Evolutionary conservation across 805 yeast genomes (phyloP).

Genomic region (Cyberlindnera mrakii): DNA sequence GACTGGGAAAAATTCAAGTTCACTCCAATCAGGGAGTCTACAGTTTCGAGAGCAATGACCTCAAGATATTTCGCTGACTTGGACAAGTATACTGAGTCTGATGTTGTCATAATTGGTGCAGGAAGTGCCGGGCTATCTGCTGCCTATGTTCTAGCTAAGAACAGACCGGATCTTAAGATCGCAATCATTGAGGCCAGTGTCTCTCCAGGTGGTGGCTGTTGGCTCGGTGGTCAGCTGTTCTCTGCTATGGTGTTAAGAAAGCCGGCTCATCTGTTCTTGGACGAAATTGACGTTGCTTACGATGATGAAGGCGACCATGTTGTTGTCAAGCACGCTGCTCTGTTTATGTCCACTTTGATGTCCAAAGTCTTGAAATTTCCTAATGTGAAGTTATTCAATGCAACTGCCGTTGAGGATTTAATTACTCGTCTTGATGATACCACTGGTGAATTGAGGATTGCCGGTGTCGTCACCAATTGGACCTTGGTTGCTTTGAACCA

Average conservation of each 20-base stretch:
- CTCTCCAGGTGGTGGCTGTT: constrained; percentile 78
- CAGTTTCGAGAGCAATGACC: constrained; percentile 79
- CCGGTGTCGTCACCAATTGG: constrained; percentile 84
- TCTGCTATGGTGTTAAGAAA: constrained; percentile 29
- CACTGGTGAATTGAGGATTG: constrained; percentile 55
- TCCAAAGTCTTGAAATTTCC: constrained; percentile 67
- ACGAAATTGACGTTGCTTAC: too few species aligned
- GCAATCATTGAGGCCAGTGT: constrained; percentile 71
- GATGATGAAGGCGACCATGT: too few species aligned
- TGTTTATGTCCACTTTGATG: constrained; percentile 64
- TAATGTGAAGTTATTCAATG: constrained; percentile 59
- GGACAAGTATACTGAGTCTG: constrained; percentile 70
- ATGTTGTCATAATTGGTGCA: constrained; percentile 71
- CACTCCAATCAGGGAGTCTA: constrained; percentile 70
- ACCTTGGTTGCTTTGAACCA: constrained; percentile 72
- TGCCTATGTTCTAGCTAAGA: constrained; percentile 66
- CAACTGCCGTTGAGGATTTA: constrained; percentile 70
- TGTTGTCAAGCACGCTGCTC: constrained; percentile 41
- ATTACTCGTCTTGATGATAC: constrained; percentile 55
- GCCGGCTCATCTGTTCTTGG: too few species aligned
- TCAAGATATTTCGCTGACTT: constrained; percentile 48
- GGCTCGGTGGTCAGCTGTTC: constrained; percentile 73
- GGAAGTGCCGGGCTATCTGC: constrained; percentile 75
- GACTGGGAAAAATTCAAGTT: constrained; percentile 68
- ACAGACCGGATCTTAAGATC: constrained; percentile 69